phyloP scores from a whole-genome alignment of 129 eudicot genomes.

The Centrapalus pauciflorus region DNA sequence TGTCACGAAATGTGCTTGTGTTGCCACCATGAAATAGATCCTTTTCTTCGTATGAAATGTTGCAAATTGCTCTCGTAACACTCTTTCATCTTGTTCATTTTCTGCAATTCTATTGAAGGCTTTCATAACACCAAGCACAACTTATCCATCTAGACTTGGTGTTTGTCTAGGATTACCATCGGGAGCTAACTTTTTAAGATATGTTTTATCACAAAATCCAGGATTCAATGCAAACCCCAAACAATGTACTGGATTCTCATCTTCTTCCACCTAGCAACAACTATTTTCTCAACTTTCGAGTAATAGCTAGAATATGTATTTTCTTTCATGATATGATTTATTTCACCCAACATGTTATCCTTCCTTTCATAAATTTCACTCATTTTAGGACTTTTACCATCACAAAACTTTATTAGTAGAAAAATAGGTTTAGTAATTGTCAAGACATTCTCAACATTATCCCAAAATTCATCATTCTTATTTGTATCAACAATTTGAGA shows the following conservation, averaged over 20 bases:
- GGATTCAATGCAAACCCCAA: background rate
- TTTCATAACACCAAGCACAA: background rate
- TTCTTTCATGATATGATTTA: background rate
- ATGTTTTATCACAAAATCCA: background rate
- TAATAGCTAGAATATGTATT: background rate
- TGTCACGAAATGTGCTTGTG: background rate
- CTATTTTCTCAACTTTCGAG: background rate
- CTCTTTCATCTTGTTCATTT: background rate
- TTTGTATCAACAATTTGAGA: background rate
- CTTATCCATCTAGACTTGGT: background rate
- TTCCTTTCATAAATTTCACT: background rate
- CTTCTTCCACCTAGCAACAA: background rate
- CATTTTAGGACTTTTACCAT: conserved; percentile 4
- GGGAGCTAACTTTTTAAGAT: background rate
- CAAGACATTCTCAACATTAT: background rate
- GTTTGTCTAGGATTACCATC: background rate
- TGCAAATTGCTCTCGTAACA: background rate
- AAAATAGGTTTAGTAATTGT: background rate
- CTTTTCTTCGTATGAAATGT: background rate
- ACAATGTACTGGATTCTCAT: background rate
- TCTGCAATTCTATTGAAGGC: background rate
- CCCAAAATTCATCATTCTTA: background rate
- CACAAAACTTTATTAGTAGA: background rate
- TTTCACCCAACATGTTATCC: background rate
- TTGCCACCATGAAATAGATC: background rate